A percentile compares a stretch with the other conserved stretches of the same genome.
These are phyloP conservation scores for Phytopythium montanum DNA, from an alignment of 352 stramenopile genomes.

Conservation along the genomic window DNA sequence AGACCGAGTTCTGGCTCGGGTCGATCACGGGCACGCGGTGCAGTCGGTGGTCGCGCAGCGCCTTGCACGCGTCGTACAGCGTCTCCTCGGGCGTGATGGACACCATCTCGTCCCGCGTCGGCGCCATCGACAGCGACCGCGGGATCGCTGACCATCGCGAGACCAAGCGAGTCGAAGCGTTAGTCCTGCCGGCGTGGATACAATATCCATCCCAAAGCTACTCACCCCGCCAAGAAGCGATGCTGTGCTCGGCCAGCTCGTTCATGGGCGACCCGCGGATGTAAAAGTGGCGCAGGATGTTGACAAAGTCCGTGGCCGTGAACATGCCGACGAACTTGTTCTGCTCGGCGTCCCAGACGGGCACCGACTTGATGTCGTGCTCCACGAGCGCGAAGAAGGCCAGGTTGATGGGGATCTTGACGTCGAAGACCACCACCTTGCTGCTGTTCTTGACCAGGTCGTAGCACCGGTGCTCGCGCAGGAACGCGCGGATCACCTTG, in stretches of 20 bases:
- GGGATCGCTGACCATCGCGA: conserved; percentile 61
- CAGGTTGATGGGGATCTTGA: conserved; percentile 98
- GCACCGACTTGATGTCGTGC: conserved; percentile 97
- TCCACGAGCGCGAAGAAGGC: conserved; percentile 99
- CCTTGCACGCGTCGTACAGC: conserved; percentile 88
- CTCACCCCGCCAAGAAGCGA: conserved; percentile 79
- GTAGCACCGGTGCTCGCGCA: conserved; percentile 91
- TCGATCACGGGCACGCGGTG: conserved; percentile 95
- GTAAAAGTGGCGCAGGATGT: conserved; percentile 95
- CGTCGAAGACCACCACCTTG: conserved; percentile 98
- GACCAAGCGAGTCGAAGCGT: not conserved
- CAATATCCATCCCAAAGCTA: not conserved
- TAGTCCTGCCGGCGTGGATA: not conserved
- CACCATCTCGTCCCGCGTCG: conserved; percentile 65
- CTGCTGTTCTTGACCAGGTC: conserved; percentile 96
- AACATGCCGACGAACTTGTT: conserved; percentile 97
- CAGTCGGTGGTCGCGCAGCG: conserved; percentile 81
- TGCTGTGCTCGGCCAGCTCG: conserved; percentile 81
- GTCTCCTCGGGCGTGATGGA: conserved; percentile 86
- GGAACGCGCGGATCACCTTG: conserved; percentile 85
- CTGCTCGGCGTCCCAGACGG: conserved; percentile 94
- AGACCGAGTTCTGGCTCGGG: conserved; percentile 90
- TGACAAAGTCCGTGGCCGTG: conserved; percentile 98
- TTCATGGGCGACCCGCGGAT: conserved; percentile 89
- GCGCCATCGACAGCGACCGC: conserved; percentile 73